Evolutionary conservation across 2,329 filamentous ascomycete genomes (phyloP), one percentile per base, ranked within the genome.

Genomic region (Beauveria australis): DNA sequence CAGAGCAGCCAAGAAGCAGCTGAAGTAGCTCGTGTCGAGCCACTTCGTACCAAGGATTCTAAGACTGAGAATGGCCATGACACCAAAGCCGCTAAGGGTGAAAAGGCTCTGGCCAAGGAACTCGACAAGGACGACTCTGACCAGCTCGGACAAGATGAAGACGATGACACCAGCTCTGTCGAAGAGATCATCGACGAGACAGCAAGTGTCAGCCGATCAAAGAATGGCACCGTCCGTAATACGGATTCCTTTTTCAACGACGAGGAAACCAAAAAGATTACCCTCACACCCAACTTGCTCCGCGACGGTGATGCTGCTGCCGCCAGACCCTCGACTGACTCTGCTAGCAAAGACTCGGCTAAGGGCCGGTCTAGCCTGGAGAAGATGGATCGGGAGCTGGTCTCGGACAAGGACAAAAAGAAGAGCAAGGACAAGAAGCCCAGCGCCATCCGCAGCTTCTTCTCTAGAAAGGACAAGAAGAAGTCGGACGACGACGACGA

Each of bases 221-320:
- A 88, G 64, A 95, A 96, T 67, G 92, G 92, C 47, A 93, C 89
- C 24, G 83, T 96, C 49, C 85, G 93, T 64, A 95, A 95, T 71
- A 93, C 91, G 5, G 93, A 97, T 74, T 96, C 93, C 1, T 97
- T 97, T 79, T 97, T 97, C 80, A 96, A 92, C 73, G 94, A 97
- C 69, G 93, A 85, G 43, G 94, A 97, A 74, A 97, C 94, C 3
- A 92, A 95, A 74, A 97, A 97, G 77, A 97, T 99, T 66, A 96
- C 92, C 0, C 82, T 99, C 49, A 99, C 94, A 3, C 94, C 94
- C 1, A 96, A 96, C 67, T 76, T 99, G 58, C 78, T 97, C 46
- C 87, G 93, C 47, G 93, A 97, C 66, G 92, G 97, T 66, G 81
- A 79, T 65, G 75, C 79, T 62, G 71, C 79, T 37, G 43, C 41